Base-by-base conservation (phyloP, 23 red algal species). In the Gracilaria domingensis region DNA sequence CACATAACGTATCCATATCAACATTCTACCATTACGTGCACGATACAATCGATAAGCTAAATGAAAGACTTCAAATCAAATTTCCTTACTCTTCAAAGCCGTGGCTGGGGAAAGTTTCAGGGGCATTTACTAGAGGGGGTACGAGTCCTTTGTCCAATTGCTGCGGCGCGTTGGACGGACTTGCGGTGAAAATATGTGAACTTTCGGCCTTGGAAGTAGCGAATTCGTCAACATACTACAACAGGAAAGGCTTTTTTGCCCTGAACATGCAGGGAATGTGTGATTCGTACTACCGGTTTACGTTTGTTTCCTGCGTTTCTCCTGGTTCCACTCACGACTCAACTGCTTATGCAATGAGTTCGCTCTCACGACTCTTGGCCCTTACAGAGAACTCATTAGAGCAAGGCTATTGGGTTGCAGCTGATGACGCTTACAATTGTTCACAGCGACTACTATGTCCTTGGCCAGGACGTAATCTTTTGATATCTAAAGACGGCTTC, bases 381-480 rank as follows among this genome's bases (percentile, higher is more conserved):
- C 51, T 8, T 55, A 55, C 51, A 55, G 8, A 55, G 51, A 40
- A 55, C 1, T 56, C 40, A 30, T 30, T 26, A 62, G 26, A 30
- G 59, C 16, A 6, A 8, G 59, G 24, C 4, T 30, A 30, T 24
- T 75, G 83, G 83, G 42, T 87, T 33, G 83, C 45, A 30, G 64
- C 7, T 24, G 66, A 87, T 60, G 38, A 72, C 17, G 66, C 2
- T 33, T 87, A 87, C 54, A 45, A 42, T 5, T 87, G 4, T 35
- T 33, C n/a, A 23, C 0, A 72, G 0, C 39, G 64, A 30, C 25
- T 87, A 18, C 30, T 87, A 20, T 29, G 55, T 30, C 66, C 83
- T 28, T 87, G 83, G 83, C 66, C 83, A 28, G 83, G 69, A 23
- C 83, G 83, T 25, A 50, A 50, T 44, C 69, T 75, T 26, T 33